Evolutionary conservation across 2,329 filamentous ascomycete genomes (phyloP).

Genomic region (Metarhizium rileyi): DNA sequence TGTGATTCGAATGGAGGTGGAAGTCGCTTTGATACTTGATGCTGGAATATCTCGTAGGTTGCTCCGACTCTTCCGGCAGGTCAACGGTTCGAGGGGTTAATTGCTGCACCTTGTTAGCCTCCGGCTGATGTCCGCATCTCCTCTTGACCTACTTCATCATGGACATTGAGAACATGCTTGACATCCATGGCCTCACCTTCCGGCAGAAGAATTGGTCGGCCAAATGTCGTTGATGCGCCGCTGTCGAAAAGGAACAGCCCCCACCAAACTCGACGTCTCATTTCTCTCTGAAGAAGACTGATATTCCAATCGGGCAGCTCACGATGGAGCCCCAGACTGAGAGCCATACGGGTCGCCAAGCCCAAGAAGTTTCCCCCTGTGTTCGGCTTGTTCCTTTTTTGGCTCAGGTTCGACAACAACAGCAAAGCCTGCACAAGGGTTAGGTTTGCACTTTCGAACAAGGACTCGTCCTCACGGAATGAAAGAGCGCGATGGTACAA

Average conservation of each 20-base stretch:
- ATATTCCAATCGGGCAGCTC: slow-evolving; percentile 27
- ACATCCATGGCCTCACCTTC: slow-evolving; percentile 21
- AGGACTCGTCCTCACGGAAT: slow-evolving; percentile 17
- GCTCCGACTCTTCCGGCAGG: slow-evolving; percentile 13
- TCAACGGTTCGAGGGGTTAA: slow-evolving; percentile 15
- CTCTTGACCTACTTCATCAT: slow-evolving; percentile 13
- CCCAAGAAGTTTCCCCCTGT: slow-evolving; percentile 38
- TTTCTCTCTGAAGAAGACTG: slow-evolving; percentile 25
- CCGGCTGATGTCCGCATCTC: background rate
- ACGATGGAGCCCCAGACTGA: slow-evolving; percentile 35
- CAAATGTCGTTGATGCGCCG: slow-evolving; percentile 36
- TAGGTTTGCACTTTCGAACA: slow-evolving; percentile 24
- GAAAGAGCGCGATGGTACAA: slow-evolving; percentile 20
- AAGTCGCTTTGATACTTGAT: slow-evolving; percentile 19
- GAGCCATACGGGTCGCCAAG: slow-evolving; percentile 35
- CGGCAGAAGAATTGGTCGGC: slow-evolving; percentile 19
- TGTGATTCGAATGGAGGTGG: slow-evolving; percentile 22
- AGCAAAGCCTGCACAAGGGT: slow-evolving; percentile 21
- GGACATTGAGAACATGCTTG: slow-evolving; percentile 18
- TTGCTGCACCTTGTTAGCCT: slow-evolving; percentile 7
- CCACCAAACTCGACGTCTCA: slow-evolving; percentile 32
- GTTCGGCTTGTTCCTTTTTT: slow-evolving; percentile 38
- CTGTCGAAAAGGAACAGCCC: slow-evolving; percentile 34
- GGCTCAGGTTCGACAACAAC: slow-evolving; percentile 30
- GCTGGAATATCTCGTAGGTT: slow-evolving; percentile 19